Percentiles rank a stretch among this genome's conserved stretches.
These are phyloP conservation scores for Alternaria sp. DNA, from an alignment of 2,329 filamentous ascomycete species.

Conservation along the genomic window DNA sequence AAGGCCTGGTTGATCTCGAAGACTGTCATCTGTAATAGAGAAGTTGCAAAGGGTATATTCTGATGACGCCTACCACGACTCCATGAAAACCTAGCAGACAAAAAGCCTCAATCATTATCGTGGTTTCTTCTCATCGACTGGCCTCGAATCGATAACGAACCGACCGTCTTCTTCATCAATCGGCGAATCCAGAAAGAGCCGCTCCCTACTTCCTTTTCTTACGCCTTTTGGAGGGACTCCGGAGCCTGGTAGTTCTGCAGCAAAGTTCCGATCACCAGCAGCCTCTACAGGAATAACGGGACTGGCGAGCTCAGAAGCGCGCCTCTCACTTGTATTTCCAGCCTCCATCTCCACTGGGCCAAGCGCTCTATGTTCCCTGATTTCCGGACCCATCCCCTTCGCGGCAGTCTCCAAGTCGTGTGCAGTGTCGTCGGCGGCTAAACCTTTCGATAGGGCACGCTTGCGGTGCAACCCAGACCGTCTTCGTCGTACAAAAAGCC, in stretches of 20 bases:
- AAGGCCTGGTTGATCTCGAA: not conserved
- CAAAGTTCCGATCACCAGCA: constrained; percentile 14
- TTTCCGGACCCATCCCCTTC: constrained; percentile 10
- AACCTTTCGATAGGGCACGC: constrained; percentile 11
- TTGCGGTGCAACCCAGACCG: constrained; percentile 5
- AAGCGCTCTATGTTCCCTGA: constrained; percentile 11
- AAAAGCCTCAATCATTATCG: not conserved
- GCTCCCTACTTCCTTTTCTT: constrained; percentile 16
- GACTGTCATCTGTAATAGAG: not conserved
- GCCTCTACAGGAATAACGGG: constrained; percentile 19
- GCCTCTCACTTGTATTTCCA: constrained; percentile 7
- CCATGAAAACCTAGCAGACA: constrained; percentile 3
- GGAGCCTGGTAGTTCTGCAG: constrained; percentile 27
- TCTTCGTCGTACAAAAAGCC: constrained; percentile 25
- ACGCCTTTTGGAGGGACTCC: constrained; percentile 6
- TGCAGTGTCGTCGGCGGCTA: constrained; percentile 4
- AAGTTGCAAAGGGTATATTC: not conserved
- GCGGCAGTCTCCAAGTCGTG: constrained; percentile 27
- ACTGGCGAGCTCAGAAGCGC: constrained; percentile 23
- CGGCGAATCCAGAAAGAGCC: constrained; percentile 24
- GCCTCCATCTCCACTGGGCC: constrained; percentile 15
- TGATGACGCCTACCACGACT: not conserved
- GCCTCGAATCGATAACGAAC: constrained; percentile 7
- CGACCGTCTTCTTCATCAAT: constrained; percentile 23
- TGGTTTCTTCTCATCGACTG: constrained; percentile 16